A percentile compares a stretch with the other conserved stretches of the same genome.
phyloP scores from a whole-genome alignment of 1,284 basidiomycete species.

The Apiotrichum veenhuisii region DNA sequence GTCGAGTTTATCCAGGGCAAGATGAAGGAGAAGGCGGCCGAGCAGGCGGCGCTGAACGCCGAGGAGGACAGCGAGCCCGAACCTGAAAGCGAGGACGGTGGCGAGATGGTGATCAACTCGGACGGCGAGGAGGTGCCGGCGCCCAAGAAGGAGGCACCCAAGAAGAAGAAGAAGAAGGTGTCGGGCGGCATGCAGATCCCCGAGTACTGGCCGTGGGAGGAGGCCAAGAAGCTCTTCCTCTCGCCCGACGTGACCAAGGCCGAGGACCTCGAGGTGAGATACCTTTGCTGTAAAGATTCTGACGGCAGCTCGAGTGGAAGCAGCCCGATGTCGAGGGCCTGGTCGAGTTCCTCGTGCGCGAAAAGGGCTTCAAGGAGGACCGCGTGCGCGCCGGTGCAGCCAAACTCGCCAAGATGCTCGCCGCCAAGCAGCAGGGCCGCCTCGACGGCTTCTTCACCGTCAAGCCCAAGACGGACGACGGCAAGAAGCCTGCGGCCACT shows the following conservation, averaged over 20 bases:
- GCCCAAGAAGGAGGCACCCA: conserved; percentile 27
- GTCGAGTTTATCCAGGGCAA: conserved; percentile 76
- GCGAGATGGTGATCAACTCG: conserved; percentile 22
- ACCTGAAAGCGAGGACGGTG: conserved; percentile 42
- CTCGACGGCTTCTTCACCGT: conserved; percentile 92
- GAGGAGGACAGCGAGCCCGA: conserved; percentile 35
- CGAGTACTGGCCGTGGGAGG: conserved; percentile 94
- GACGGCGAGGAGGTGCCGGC: conserved; percentile 33
- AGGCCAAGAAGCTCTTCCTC: conserved; percentile 84
- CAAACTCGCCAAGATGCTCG: conserved; percentile 81
- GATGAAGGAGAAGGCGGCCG: conserved; percentile 55
- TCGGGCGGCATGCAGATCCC: conserved; percentile 72
- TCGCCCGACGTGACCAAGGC: conserved; percentile 85
- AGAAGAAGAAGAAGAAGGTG: conserved; percentile 52
- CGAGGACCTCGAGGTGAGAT: conserved; percentile 73
- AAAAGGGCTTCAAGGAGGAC: conserved; percentile 98
- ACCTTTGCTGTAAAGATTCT: neutral
- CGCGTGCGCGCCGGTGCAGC: conserved; percentile 92
- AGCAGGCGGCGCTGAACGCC: conserved; percentile 37
- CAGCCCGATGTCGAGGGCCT: conserved; percentile 89
- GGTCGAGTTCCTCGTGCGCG: conserved; percentile 86
- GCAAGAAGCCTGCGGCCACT: conserved; percentile 22
- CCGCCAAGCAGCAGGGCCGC: conserved; percentile 91
- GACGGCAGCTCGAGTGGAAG: conserved; percentile 81
- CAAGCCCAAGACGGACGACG: conserved; percentile 54